phyloP scores from a whole-genome alignment of 371 early-diverging fungal genomes.

The Capillidium heterosporum region DNA sequence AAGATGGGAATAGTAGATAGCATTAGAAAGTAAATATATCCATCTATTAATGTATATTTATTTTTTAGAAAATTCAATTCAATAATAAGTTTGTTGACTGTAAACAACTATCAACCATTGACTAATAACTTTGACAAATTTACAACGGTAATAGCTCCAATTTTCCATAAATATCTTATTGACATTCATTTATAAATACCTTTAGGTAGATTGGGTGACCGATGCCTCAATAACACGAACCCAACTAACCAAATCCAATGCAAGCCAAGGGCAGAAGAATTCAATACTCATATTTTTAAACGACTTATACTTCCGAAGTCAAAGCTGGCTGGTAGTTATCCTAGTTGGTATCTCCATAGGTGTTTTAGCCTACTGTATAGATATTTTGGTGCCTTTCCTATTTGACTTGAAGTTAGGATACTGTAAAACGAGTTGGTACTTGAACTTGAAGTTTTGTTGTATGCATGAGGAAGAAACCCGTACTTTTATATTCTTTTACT shows the following conservation, averaged over 20 bases:
- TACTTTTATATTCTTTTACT: conserved; percentile 8
- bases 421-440: conserved; percentile 78
- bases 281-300: conserved; percentile 23
- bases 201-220: conserved; percentile 65
- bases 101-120: neutral
- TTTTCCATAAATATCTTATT: neutral
- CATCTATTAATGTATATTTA: no score
- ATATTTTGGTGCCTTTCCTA: conserved; percentile 72
- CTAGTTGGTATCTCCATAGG: conserved; percentile 68
- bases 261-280: conserved; percentile 18
- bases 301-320: conserved; percentile 45
- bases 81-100: no score
- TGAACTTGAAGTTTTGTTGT: conserved; percentile 91
- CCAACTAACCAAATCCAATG: conserved; percentile 23
- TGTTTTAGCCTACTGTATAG: conserved; percentile 65
- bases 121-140: conserved; percentile 1
- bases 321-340: conserved; percentile 75
- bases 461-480: conserved; percentile 51
- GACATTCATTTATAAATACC: neutral
- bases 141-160: neutral
- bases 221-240: conserved; percentile 55
- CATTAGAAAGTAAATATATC: no score
- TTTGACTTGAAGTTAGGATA: conserved; percentile 72
- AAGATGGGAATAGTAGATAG: no score
- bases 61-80: no score